A percentile compares a stretch with the other conserved stretches of the same genome.
phyloP scores from a whole-genome alignment of 768 basidiomycete genomes.

The Peribolospora kevripleyi region DNA sequence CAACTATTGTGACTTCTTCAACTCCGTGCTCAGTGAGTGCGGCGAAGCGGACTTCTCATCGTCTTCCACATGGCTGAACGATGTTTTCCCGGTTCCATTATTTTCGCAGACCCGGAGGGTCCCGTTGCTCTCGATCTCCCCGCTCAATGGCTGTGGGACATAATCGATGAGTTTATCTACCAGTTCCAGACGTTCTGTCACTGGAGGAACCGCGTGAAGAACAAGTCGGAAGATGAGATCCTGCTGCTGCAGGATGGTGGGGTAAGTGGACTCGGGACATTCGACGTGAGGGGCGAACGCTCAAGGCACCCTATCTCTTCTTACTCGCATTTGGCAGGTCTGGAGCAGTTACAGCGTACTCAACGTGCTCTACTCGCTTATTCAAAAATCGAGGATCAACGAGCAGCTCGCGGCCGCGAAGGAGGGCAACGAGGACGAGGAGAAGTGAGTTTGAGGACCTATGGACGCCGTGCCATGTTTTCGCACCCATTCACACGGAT shows the following conservation, averaged over 20 bases:
- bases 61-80: background rate
- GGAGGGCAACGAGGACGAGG: slow-evolving; percentile 43
- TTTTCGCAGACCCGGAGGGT: slow-evolving; percentile 53
- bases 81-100: background rate
- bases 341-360: slow-evolving; percentile 97
- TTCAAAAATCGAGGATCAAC: slow-evolving; percentile 89
- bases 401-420: slow-evolving; percentile 69
- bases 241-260: slow-evolving; percentile 28
- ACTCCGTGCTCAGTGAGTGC: slow-evolving; percentile 60
- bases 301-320: background rate
- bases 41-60: slow-evolving; percentile 14
- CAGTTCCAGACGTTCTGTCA: slow-evolving; percentile 92
- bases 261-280: slow-evolving; percentile 37
- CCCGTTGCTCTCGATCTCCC: slow-evolving; percentile 83
- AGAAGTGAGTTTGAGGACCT: background rate
- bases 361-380: slow-evolving; percentile 92
- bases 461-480: background rate
- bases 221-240: slow-evolving; percentile 75
- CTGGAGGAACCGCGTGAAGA: slow-evolving; percentile 30
- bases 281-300: slow-evolving; percentile 16
- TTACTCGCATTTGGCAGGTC: slow-evolving; percentile 28
- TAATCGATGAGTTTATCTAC: slow-evolving; percentile 92
- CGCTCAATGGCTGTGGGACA: slow-evolving; percentile 96
- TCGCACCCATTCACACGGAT: background rate
- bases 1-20: slow-evolving; percentile 95